Percentiles rank a stretch among this genome's conserved stretches.
Conservation (phyloP, 208 protist species). For the Trypanosoma mega region DNA sequence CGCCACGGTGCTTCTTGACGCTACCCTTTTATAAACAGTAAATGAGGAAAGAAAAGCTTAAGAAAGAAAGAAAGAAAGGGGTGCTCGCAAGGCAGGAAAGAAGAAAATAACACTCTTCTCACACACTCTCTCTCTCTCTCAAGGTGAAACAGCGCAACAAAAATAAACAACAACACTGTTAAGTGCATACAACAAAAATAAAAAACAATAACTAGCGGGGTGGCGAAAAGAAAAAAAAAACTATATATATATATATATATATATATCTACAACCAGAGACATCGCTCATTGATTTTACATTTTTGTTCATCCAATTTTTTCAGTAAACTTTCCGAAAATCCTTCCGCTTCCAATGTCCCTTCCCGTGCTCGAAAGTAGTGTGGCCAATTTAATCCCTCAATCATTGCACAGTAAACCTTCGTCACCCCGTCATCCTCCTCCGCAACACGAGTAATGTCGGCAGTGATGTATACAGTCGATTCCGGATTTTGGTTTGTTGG, state of each 20-base stretch:
- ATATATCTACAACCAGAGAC: constrained; percentile 22
- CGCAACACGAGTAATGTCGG: constrained; percentile 13
- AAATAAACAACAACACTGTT: no score
- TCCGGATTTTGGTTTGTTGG: constrained; percentile 25
- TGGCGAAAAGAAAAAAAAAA: neutral
- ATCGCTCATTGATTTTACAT: constrained; percentile 28
- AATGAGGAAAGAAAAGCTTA: neutral
- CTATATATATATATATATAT: no score
- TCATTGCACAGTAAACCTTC: constrained; percentile 21
- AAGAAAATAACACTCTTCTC: no score
- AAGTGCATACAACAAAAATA: neutral
- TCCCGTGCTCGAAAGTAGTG: constrained; percentile 23
- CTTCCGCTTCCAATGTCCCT: constrained; percentile 8
- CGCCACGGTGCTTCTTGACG: constrained; percentile 77
- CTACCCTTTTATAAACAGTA: neutral
- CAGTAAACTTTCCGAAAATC: constrained; percentile 21
- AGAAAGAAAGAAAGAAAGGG: neutral
- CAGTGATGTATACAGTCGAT: constrained; percentile 27
- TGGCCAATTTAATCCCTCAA: constrained; percentile 28
- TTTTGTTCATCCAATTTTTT: constrained; percentile 26
- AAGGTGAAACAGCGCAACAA: no score
- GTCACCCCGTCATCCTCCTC: constrained; percentile 4
- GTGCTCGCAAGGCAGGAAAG: no score
- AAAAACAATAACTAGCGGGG: neutral
- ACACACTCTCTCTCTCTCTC: no score